phyloP scores from a whole-genome alignment of 1,284 basidiomycete species.

The Agaricales sp. region DNA sequence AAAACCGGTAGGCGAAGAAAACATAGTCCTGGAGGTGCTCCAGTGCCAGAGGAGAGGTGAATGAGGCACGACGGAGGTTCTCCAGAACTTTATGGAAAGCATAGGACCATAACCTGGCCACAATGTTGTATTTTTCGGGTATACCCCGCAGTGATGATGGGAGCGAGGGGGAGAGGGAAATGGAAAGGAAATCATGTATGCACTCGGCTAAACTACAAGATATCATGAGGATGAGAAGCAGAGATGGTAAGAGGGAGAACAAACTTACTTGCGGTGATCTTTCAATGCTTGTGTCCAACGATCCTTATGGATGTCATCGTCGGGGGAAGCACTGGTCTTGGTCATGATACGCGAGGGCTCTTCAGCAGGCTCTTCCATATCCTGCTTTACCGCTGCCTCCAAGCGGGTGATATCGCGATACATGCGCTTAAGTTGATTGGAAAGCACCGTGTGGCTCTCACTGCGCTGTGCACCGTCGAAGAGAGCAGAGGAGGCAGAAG shows the following conservation, averaged over 20 bases:
- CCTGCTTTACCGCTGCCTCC: slow-evolving; percentile 63
- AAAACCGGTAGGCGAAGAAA: slow-evolving; percentile 92
- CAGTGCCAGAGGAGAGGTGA: slow-evolving; percentile 45
- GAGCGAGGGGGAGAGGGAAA: slow-evolving; percentile 79
- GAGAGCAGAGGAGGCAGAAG: too few relatives aligned
- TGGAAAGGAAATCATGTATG: slow-evolving; percentile 80
- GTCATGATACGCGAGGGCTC: slow-evolving; percentile 37
- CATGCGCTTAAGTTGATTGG: slow-evolving; percentile 70
- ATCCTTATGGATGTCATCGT: slow-evolving; percentile 50
- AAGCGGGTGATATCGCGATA: slow-evolving; percentile 69
- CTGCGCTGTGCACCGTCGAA: too few relatives aligned
- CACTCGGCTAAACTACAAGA: slow-evolving; percentile 68
- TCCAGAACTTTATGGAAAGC: slow-evolving; percentile 89
- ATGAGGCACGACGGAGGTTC: slow-evolving; percentile 76
- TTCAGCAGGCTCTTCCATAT: slow-evolving; percentile 33
- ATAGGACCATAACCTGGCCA: slow-evolving; percentile 86
- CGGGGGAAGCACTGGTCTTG: slow-evolving; percentile 32
- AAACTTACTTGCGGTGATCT: too few relatives aligned
- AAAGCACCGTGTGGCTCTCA: too few relatives aligned
- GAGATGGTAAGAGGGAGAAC: too few relatives aligned
- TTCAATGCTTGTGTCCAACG: slow-evolving; percentile 62
- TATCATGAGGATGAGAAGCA: too few relatives aligned
- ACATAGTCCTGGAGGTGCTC: slow-evolving; percentile 87
- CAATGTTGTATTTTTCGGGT: slow-evolving; percentile 91
- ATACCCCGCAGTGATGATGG: slow-evolving; percentile 84